Base-by-base conservation (phyloP, 139 green algal species). In the Parachlorella kessleri region DNA sequence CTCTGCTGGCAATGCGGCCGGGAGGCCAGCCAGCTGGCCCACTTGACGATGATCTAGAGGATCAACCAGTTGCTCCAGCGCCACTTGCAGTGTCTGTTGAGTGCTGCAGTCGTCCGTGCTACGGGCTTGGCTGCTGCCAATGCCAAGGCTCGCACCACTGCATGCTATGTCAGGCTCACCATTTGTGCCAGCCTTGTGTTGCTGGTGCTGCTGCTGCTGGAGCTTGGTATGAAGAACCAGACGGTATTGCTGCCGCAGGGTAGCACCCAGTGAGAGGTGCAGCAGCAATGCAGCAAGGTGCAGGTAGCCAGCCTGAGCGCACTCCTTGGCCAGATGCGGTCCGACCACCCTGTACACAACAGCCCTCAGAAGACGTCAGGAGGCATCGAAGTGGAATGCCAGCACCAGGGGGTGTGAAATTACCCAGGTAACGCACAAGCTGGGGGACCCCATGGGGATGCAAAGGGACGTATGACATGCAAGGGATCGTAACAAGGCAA, bases 241-340 rank as follows among this genome's bases (percentile, higher is more conserved):
- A 26, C 68, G 71, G 53, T 83, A 81, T 63, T 86, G 84, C 38
- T 79, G 41, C 4, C 55, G 77, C 26, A 88, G 38, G 24, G 81
- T 70, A 30, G 79, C 59, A 6, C 89, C 87, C 28, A 89, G 75
- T 1, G 55, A 73, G 1, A 83, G 71, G 53, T 94, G 88, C 55
- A 91, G 65, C 38, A 90, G 77, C 70, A 87, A 59, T 1, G 83
- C 83, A 3, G 84, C 87, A 6, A 86, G 85, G 63, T 90, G 66
- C 1, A 77, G 70, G 59, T 86, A 54, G 8, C 87, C 86, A 26
- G 55, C 41, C 10, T 33, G 32, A 7, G 64, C 74, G 54, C 64
- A 71, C 6, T 70, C 72, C 4, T 39, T 35, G 4, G 83, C 68
- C 39, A 86, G 80, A 33, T 41, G 36, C 18, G 79, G 24, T 55